Percentiles rank a stretch among this genome's conserved stretches.
Conservation (phyloP, 306 rosid genomes). For the Vicia faba region DNA sequence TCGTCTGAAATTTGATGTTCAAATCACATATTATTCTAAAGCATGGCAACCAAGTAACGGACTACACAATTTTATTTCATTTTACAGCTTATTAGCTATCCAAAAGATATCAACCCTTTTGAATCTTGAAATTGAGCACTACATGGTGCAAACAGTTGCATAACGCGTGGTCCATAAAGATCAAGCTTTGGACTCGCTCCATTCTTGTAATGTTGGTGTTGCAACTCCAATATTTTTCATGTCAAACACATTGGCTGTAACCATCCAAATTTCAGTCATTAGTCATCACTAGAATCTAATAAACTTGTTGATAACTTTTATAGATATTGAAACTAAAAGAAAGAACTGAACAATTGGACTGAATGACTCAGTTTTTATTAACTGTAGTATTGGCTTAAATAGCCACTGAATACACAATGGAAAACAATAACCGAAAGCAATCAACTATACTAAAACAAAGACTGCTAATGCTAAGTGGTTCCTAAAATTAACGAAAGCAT, state of each 20-base stretch:
- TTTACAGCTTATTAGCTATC: too few species aligned
- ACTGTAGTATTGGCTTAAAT: too few species aligned
- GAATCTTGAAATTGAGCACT: slow-evolving; percentile 24
- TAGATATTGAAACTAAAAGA: too few species aligned
- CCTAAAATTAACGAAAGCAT: too few species aligned
- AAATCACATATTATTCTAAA: not conserved
- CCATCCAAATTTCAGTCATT: slow-evolving; percentile 34
- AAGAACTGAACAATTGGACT: too few species aligned
- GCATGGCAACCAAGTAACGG: not conserved
- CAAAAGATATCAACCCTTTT: not conserved
- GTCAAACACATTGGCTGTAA: slow-evolving; percentile 77
- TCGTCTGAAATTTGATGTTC: too few species aligned
- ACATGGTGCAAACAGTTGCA: slow-evolving; percentile 16
- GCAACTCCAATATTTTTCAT: slow-evolving; percentile 81
- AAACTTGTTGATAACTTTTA: too few species aligned
- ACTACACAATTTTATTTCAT: not conserved
- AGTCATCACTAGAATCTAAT: not conserved
- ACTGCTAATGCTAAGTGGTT: too few species aligned
- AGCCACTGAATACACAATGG: too few species aligned
- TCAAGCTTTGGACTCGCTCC: slow-evolving; percentile 58
- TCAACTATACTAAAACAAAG: too few species aligned
- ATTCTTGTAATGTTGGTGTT: slow-evolving; percentile 63
- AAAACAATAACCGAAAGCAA: too few species aligned
- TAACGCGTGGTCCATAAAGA: slow-evolving; percentile 14
- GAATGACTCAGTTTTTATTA: too few species aligned